Percentiles rank a stretch among this genome's conserved stretches.
phyloP scores from a whole-genome alignment of 2,329 filamentous ascomycete genomes.

The Metarhizium rileyi region DNA sequence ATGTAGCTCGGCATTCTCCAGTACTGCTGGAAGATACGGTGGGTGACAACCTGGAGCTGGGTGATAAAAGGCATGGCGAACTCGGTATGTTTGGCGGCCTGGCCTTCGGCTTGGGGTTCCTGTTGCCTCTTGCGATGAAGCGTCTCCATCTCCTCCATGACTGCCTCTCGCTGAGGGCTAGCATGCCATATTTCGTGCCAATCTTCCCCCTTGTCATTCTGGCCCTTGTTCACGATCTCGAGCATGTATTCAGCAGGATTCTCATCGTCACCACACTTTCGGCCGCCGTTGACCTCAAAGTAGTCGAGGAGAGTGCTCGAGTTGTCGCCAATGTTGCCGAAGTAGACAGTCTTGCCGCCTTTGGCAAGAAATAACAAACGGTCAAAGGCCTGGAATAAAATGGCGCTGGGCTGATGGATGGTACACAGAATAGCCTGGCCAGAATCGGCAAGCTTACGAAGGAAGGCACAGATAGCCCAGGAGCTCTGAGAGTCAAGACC shows the following conservation, averaged over 20 bases:
- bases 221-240: slow-evolving; percentile 34
- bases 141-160: slow-evolving; percentile 52
- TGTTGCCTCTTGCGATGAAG: slow-evolving; percentile 42
- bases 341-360: slow-evolving; percentile 60
- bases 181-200: slow-evolving; percentile 60
- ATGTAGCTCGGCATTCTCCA: slow-evolving; percentile 75
- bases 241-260: slow-evolving; percentile 75
- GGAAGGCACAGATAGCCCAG: slow-evolving; percentile 52
- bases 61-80: slow-evolving; percentile 65
- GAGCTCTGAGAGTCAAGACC: slow-evolving; percentile 56
- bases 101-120: slow-evolving; percentile 5
- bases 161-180: slow-evolving; percentile 38
- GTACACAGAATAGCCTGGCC: slow-evolving; percentile 46
- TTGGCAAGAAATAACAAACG: slow-evolving; percentile 53
- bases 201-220: slow-evolving; percentile 34
- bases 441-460: slow-evolving; percentile 48
- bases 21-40: slow-evolving; percentile 71
- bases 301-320: slow-evolving; percentile 48
- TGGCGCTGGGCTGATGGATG: slow-evolving; percentile 44
- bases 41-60: slow-evolving; percentile 56
- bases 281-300: slow-evolving; percentile 56
- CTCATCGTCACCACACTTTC: slow-evolving; percentile 47
- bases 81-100: slow-evolving; percentile 39
- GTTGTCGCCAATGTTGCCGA: slow-evolving; percentile 54
- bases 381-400: slow-evolving; percentile 48